Base-by-base conservation (phyloP, 495 filamentous ascomycete genomes). In the Lentithecium fluviatile region DNA sequence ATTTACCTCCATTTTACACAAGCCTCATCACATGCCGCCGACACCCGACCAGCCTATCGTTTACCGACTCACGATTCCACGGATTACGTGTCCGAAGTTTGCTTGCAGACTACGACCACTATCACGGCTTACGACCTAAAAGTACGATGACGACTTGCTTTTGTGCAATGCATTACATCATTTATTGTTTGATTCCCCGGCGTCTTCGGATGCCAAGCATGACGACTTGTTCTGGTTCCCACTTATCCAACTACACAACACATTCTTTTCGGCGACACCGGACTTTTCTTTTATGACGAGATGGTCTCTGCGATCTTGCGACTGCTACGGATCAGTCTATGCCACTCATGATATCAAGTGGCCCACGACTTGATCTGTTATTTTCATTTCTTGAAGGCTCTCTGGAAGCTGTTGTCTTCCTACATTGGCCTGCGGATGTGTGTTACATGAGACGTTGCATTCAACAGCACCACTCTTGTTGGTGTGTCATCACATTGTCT, bases 41-140 rank as follows among this genome's bases (percentile, higher is more conserved):
- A 50, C 36, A 45, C 52, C 51, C 15, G 45, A 17, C 19, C 24
- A 55, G 46, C 60, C 32, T 52, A 37, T 23, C 52, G 20, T 43
- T 62, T 54, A 58, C 60, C 40, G 59, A 58, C 45, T 67, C 25
- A 65, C 56, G 56, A 54, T 36, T 52, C 46, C 49, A 67, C 51
- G 60, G 60, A 64, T 50, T 42, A 67, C 34, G 64, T 58, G 48
- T 62, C 36, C 21, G 17, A 53, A 38, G 54, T 58, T 45, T 54
- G 45, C 38, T 42, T 43, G 52, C 58, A 56, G 21, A 52, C 55
- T 49, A 68, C 45, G 55, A 64, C 45, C 60, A 60, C 51, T 21
- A 46, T 58, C 20, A 68, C 60, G 60, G 60, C 65, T 68, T 55
- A 62, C 32, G 43, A 64, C 21, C 56, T 17, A 60, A 68, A 68